Evolutionary conservation across 2,329 filamentous ascomycete genomes (phyloP), one percentile per base, ranked within the genome.

Genomic region (Fusarium sp.): DNA sequence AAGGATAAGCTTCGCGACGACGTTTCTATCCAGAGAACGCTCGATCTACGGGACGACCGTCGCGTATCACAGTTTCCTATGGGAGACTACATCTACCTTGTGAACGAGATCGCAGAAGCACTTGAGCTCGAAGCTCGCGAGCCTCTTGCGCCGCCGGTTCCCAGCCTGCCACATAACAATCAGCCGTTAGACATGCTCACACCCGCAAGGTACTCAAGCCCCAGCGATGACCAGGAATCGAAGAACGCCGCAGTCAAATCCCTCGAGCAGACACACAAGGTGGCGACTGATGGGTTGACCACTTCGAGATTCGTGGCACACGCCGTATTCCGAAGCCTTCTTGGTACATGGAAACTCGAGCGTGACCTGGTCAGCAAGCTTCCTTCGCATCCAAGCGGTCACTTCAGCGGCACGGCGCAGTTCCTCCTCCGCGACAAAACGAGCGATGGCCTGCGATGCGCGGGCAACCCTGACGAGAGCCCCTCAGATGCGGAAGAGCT

Each of bases 21-120:
- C 51, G 73, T 74, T 15, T 81, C 79, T 0, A 77, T 84, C 7
- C 72, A 77, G 26, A 75, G 79, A 22, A 82, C 84, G 0, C 70
- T 85, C 1, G 68, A 74, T 3, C 78, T 91, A 29, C 82, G 88
- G 11, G 69, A 70, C 22, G 82, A 84, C 66, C 80, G 76, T 9
- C 82, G 79, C 6, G 76, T 77, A 65, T 89, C 74, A 59, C 92
- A 95, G 68, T 95, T 93, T 67, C 92, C 91, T 34, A 93, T 94
- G 88, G 88, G 88, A 9, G 92, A 96, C 74, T 94, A 93, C 73
- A 76, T 87, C 7, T 93, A 88, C 59, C 76, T 94, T 11, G 88
- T 94, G 81, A 87, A 92, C 64, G 85, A 90, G 11, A 87, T 93
- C 56, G 80, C 87, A 11, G 73, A 81, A 3, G 83, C 86, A 0